Base-by-base conservation (phyloP, 148 eudicot species). In the Camellia granthamiana region DNA sequence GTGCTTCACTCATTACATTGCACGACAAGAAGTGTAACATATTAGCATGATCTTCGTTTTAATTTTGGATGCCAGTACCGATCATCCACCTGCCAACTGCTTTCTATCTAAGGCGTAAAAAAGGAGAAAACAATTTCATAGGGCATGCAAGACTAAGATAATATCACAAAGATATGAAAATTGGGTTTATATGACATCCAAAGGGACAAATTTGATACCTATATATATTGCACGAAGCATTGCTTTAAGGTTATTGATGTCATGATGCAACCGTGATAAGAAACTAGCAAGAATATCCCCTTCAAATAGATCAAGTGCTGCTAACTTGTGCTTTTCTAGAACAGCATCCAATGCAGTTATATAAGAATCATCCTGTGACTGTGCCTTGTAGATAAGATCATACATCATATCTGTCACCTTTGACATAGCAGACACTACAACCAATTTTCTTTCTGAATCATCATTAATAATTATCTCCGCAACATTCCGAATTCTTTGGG, bases 381-480 rank as follows among this genome's bases (percentile, higher is more conserved):
- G 90, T 64, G 99, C 99, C 87, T 83, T 91, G 70, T 86, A 78
- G 80, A 94, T 88, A 43, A 87, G 89, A 79, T 90, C 94, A 79
- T 92, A 94, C 99, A 97, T 97, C 98, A 97, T 97, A 77, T 97
- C 98, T 14, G 99, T 97, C 78, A 97, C 99, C 85, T 97, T 97
- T 44, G 99, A 92, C 99, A 97, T 97, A 43, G 99, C 99, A 73
- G 99, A 97, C 54, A 97, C 99, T 64, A 97, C 93, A 83, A 97
- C 99, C 85, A 94, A 80, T 60, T 90, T 97, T 81, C 94, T 87
- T 86, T 92, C 93, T 7, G 98, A 89, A 3, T 60, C 69, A 83
- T 97, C 99, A 51, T 88, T 84, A 9, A 87, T 85, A 51, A 97
- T 85, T 70, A 97, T 90, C 23, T 97, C 89, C 0, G 97, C 95